Percentiles rank a stretch among this genome's conserved stretches.
Evolutionary conservation across 2,329 filamentous ascomycete species (phyloP).

Genomic region (Hypoxylon sp.): DNA sequence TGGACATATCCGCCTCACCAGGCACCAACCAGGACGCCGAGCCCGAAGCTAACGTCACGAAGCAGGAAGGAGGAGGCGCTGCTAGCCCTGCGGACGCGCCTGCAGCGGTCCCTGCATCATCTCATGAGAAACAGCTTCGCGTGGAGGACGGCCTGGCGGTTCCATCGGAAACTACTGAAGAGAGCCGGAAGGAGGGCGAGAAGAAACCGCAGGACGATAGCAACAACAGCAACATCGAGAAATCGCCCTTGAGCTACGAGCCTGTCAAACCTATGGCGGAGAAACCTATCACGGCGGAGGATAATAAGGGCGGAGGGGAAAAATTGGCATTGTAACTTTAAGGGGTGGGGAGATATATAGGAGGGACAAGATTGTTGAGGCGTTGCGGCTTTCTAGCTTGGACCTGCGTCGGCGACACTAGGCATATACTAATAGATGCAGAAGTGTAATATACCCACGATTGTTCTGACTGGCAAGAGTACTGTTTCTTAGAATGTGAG

Average conservation of each 20-base stretch:
- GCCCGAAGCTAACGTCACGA: constrained; percentile 24
- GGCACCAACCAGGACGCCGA: constrained; percentile 24
- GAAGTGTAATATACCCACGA: not conserved
- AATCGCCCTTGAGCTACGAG: constrained; percentile 13
- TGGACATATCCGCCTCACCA: constrained; percentile 42
- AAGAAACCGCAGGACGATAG: not conserved
- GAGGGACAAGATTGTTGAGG: not conserved
- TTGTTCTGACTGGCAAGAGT: too few relatives aligned
- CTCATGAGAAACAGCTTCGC: constrained; percentile 25
- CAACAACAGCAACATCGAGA: not conserved
- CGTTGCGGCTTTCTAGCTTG: not conserved
- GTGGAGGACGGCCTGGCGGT: constrained; percentile 18
- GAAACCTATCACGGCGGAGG: constrained; percentile 12
- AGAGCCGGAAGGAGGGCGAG: not conserved
- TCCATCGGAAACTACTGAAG: constrained; percentile 1
- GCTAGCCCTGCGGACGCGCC: constrained; percentile 11
- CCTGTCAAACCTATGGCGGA: constrained; percentile 13
- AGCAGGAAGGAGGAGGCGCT: constrained; percentile 17
- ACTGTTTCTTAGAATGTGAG: too few relatives aligned
- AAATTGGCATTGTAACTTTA: not conserved
- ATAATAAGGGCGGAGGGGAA: constrained; percentile 16
- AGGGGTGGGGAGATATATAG: too few relatives aligned
- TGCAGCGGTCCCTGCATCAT: constrained; percentile 5
- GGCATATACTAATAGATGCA: not conserved
- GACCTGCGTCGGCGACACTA: not conserved